Evolutionary conservation across 345 rosid species (phyloP), one percentile per base, ranked within the genome.

Genomic region (Citrus unshiu): DNA sequence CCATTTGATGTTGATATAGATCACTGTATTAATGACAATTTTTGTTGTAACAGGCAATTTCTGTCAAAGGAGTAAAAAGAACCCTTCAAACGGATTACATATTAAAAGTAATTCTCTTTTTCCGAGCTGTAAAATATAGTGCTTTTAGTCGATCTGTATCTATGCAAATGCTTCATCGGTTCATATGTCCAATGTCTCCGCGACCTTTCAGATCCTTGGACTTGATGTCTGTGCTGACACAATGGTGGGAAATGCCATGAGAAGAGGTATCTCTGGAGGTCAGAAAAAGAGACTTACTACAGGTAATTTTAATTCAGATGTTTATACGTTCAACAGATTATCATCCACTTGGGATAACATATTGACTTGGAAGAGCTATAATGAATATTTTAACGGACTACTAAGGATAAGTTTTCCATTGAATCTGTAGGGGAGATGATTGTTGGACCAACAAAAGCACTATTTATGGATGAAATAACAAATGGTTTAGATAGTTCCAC

Each of bases 381-480:
- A 56, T n/a, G 54, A 19, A 9, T 56, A 19, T 59, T n/a, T 30
- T 4, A 7, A 58, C 19, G 5, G 24, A 2, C n/a, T 30, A 4
- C 16, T 37, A 27, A 56, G 37, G 27, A 30, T 79, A 6, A 61
- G n/a, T 1, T 39, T 49, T 60, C 5, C 9, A 57, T 29, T 6
- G 9, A 25, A 3, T 40, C 10, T 73, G 70, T 78, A 86, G 86
- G 90, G 18, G 90, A 87, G 77, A 81, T 87, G 82, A 54, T 89
- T 78, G 88, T 84, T 0, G 90, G 91, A 35, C 87, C 87, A 5
- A 86, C 87, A 0, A 82, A 81, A 58, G 86, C 87, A 0, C 78
- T 87, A 21, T 85, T 89, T 81, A 89, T 89, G 89, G 90, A 89
- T 43, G 91, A 89, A 77, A 87, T 89, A 59, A 86, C 91, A 22